phyloP scores from a whole-genome alignment of 179 eudicot genomes.

The Spergularia azorica region DNA sequence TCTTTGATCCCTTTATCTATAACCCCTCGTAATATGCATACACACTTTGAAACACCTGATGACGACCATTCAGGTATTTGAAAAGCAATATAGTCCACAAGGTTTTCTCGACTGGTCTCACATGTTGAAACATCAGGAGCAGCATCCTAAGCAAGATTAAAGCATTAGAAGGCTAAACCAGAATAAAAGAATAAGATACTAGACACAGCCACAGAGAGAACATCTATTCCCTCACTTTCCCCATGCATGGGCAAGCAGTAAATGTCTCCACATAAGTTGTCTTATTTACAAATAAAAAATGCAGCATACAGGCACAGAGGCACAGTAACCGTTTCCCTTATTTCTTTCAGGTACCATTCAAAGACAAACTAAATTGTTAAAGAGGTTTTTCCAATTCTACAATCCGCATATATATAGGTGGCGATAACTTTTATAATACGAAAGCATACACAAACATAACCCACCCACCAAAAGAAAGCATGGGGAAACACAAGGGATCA shows the following conservation, averaged over 20 bases:
- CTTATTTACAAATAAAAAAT: no score
- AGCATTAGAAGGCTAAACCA: slow-evolving; percentile 8
- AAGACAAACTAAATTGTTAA: no score
- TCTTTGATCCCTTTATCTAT: slow-evolving; percentile 38
- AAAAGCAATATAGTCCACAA: slow-evolving; percentile 65
- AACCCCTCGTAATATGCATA: slow-evolving; percentile 66
- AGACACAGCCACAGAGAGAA: neutral
- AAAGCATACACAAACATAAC: no score
- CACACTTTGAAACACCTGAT: slow-evolving; percentile 53
- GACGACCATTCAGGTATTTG: slow-evolving; percentile 74
- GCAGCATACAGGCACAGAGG: no score
- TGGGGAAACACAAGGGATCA: no score
- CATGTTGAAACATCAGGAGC: slow-evolving; percentile 36
- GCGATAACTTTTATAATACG: no score
- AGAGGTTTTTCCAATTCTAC: no score
- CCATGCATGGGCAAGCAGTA: neutral
- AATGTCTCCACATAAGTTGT: neutral
- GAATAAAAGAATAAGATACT: neutral
- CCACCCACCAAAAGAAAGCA: no score
- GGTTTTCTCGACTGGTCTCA: slow-evolving; percentile 42
- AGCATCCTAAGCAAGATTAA: slow-evolving; percentile 47
- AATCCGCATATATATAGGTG: no score
- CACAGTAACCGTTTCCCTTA: no score
- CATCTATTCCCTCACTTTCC: neutral
- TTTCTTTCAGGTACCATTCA: no score